Evolutionary conservation across 2,329 filamentous ascomycete species (phyloP).

Genomic region (Arthrinium puccinioides): DNA sequence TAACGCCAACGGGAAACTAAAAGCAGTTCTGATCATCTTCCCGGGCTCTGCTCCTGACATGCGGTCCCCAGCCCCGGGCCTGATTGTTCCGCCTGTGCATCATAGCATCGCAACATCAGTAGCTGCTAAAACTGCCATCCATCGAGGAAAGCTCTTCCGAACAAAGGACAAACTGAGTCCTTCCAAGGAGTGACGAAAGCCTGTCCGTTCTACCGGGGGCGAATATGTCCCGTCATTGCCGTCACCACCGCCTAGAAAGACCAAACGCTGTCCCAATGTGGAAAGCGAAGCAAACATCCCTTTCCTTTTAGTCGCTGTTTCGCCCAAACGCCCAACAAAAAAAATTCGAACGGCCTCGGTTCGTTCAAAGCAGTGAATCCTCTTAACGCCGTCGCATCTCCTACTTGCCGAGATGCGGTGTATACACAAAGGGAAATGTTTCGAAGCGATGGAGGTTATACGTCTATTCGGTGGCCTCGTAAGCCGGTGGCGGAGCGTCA

Average conservation of each 20-base stretch:
- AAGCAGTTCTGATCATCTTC: too few species aligned
- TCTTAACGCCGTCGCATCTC: neutral
- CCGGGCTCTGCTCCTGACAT: neutral
- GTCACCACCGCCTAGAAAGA: neutral
- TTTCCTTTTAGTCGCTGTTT: slow-evolving; percentile 1
- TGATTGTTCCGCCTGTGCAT: neutral
- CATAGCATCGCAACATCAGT: too few species aligned
- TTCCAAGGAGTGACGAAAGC: slow-evolving; percentile 4
- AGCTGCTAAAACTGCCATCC: slow-evolving; percentile 1
- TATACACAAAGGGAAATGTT: slow-evolving; percentile 1
- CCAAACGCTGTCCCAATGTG: neutral
- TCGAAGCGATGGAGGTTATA: neutral
- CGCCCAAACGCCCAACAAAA: slow-evolving; percentile 1
- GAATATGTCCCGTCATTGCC: neutral
- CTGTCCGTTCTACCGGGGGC: neutral
- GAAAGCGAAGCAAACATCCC: neutral
- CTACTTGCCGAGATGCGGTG: neutral
- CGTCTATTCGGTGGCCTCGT: slow-evolving; percentile 42
- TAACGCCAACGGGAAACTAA: slow-evolving; percentile 6
- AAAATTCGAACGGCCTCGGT: neutral
- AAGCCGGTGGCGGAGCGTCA: slow-evolving; percentile 54
- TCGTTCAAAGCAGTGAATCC: neutral
- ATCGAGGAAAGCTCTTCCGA: neutral
- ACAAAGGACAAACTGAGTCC: neutral
- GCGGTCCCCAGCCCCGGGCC: neutral